Percentiles rank a stretch among this genome's conserved stretches.
Conservation (phyloP, 257 asterid genomes). For the Nicotiana attenuata region DNA sequence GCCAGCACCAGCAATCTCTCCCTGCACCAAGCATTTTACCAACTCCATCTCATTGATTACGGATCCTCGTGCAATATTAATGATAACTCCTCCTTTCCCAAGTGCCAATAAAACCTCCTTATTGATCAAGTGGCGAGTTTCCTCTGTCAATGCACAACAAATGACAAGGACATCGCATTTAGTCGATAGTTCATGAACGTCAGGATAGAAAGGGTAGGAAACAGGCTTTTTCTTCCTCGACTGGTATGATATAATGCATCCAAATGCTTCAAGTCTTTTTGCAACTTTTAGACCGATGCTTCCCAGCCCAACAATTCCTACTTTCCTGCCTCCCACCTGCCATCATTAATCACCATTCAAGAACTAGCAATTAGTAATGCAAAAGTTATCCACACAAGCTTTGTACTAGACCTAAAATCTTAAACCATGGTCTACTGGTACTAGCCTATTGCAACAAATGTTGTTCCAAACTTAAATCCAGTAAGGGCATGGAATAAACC, state of each 20-base stretch:
- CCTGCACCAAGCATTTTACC: constrained; percentile 30
- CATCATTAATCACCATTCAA: background rate
- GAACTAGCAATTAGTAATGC: background rate
- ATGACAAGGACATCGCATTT: constrained; percentile 43
- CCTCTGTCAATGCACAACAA: constrained; percentile 53
- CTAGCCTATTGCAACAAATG: background rate
- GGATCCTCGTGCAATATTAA: constrained; percentile 71
- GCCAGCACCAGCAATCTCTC: constrained; percentile 36
- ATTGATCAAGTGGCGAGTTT: constrained; percentile 65
- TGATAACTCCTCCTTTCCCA: constrained; percentile 53
- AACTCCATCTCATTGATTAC: constrained; percentile 31
- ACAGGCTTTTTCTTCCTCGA: constrained; percentile 49
- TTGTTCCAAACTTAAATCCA: background rate
- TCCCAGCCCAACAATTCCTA: constrained; percentile 85
- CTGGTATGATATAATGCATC: constrained; percentile 47
- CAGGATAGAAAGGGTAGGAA: constrained; percentile 31
- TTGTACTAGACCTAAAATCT: background rate
- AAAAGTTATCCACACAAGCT: background rate
- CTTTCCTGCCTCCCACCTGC: constrained; percentile 62
- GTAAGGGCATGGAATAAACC: background rate
- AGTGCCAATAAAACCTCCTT: constrained; percentile 48
- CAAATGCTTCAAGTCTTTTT: constrained; percentile 64
- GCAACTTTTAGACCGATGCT: constrained; percentile 74
- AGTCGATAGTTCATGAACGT: constrained; percentile 40
- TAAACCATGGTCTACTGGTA: background rate